These are phyloP conservation scores for Pholiota conissans DNA, from an alignment of 768 basidiomycete species.

Conservation along the genomic window DNA sequence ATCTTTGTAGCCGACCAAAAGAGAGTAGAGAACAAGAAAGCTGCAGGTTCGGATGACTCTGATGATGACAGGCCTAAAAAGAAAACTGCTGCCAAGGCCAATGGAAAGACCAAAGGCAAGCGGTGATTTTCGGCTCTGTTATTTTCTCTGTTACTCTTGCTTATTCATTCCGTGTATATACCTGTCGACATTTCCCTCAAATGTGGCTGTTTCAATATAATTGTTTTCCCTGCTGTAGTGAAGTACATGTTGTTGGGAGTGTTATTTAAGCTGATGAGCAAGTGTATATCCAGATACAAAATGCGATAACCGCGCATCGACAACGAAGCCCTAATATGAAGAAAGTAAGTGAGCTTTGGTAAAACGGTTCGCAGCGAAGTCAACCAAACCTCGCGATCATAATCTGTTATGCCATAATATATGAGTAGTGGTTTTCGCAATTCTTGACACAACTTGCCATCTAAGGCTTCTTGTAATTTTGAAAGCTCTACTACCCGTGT, in stretches of 20 bases:
- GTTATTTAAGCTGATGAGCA: constrained; percentile 33
- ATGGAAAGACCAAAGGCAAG: constrained; percentile 42
- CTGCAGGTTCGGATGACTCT: constrained; percentile 52
- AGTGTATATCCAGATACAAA: constrained; percentile 72
- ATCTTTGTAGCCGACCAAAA: constrained; percentile 47
- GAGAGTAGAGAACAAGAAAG: constrained; percentile 40
- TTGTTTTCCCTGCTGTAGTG: background rate
- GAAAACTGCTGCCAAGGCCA: constrained; percentile 43
- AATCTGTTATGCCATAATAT: constrained; percentile 38
- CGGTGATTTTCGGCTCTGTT: constrained; percentile 1
- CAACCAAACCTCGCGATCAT: constrained; percentile 58
- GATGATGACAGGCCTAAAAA: constrained; percentile 50
- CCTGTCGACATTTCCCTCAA: constrained; percentile 1
- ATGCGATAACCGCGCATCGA: constrained; percentile 80
- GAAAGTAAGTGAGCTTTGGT: background rate
- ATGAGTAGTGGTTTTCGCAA: background rate
- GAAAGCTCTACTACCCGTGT: constrained; percentile 68
- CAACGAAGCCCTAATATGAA: constrained; percentile 60
- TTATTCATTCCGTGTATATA: constrained; percentile 8
- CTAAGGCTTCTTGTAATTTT: constrained; percentile 60
- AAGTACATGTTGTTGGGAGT: background rate
- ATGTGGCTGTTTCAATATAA: background rate
- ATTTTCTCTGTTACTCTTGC: background rate
- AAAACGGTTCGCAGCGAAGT: no score
- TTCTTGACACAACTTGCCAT: constrained; percentile 51